These are phyloP conservation scores for Silene vulgaris DNA, from an alignment of 179 eudicot species.

Conservation along the genomic window DNA sequence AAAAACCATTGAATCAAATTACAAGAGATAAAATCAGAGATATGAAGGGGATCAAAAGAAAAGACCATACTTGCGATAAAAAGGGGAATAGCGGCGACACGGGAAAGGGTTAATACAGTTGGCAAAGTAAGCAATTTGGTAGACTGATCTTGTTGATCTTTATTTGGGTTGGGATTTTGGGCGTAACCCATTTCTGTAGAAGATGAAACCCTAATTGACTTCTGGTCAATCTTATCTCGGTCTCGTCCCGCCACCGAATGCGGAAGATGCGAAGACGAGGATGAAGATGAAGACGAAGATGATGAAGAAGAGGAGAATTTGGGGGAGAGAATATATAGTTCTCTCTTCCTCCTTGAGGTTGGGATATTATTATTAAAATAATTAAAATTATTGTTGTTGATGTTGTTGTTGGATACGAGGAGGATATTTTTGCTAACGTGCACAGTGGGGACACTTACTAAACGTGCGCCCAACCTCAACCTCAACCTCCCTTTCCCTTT, in stretches of 20 bases:
- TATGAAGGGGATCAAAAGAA: neutral
- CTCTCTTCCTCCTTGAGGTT: neutral
- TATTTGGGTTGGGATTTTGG: constrained; percentile 1
- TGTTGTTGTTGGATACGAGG: neutral
- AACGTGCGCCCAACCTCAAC: constrained; percentile 32
- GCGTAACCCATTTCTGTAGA: constrained; percentile 37
- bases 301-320: constrained; percentile 1
- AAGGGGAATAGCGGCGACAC: constrained; percentile 79
- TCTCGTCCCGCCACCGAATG: too few relatives aligned
- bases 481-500: neutral
- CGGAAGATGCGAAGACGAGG: constrained; percentile 13
- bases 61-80: constrained; percentile 61
- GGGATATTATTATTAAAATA: too few relatives aligned
- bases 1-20: neutral
- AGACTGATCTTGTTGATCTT: constrained; percentile 11
- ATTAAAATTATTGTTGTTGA: neutral
- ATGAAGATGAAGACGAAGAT: constrained; percentile 9
- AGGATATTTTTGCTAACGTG: constrained; percentile 19
- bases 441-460: neutral
- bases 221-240: neutral
- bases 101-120: constrained; percentile 74
- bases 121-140: constrained; percentile 80
- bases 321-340: constrained; percentile 23
- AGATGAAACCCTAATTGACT: constrained; percentile 3
- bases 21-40: neutral